Percentiles rank a stretch among this genome's conserved stretches.
These are phyloP conservation scores for Phanerodontia chrysosporium DNA, from an alignment of 768 basidiomycete species.

Conservation along the genomic window DNA sequence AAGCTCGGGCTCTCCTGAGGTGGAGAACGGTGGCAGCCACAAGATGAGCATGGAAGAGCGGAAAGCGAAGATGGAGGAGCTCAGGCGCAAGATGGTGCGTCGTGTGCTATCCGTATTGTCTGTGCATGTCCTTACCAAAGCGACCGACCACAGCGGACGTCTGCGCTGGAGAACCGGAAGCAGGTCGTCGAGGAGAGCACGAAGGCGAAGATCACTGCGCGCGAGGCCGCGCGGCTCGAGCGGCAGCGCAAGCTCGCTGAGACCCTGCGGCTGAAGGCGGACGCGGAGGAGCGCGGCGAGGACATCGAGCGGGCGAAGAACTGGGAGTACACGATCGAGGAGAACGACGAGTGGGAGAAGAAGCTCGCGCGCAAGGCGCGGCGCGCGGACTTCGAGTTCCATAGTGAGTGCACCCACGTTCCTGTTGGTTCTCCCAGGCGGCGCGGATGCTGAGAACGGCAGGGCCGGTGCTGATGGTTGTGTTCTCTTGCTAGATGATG, in stretches of 20 bases:
- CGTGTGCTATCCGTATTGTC: too few relatives aligned
- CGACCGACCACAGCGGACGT: conserved; percentile 65
- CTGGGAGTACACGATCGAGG: conserved; percentile 94
- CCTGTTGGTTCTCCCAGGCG: too few relatives aligned
- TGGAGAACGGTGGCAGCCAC: conserved; percentile 9
- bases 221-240: conserved; percentile 82
- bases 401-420: conserved; percentile 61
- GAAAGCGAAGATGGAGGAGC: conserved; percentile 69
- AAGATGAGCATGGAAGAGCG: conserved; percentile 63
- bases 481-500: conserved; percentile 60
- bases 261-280: conserved; percentile 74
- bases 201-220: conserved; percentile 67
- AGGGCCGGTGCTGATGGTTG: conserved; percentile 4
- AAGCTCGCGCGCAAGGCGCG: conserved; percentile 77
- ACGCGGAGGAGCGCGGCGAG: conserved; percentile 89
- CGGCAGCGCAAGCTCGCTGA: conserved; percentile 90
- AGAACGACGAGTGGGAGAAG: conserved; percentile 96
- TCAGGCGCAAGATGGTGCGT: conserved; percentile 78
- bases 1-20: conserved; percentile 5
- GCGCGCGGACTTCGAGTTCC: conserved; percentile 86
- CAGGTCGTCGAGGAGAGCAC: conserved; percentile 84
- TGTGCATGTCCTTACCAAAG: too few relatives aligned
- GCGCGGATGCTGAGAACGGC: too few relatives aligned
- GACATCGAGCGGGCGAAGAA: conserved; percentile 88
- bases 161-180: conserved; percentile 77